Conservation (phyloP, 257 asterid genomes). For the Nicotiana sylvestris region DNA sequence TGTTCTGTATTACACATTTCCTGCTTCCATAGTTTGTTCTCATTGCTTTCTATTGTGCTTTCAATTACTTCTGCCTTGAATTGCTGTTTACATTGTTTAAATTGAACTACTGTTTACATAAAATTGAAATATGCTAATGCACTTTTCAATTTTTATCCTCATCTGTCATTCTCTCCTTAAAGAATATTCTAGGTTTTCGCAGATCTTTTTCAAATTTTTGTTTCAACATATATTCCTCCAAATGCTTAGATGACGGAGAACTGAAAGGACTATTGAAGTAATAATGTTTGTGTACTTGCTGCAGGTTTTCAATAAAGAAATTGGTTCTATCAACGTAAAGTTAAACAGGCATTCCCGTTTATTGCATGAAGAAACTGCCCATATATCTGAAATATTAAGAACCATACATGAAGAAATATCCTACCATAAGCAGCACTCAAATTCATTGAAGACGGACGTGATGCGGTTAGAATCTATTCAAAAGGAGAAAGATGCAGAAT, state of each 20-base stretch:
- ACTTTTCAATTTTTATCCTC: background rate
- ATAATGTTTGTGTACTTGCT: constrained; percentile 19
- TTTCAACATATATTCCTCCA: background rate
- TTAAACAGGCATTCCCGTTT: constrained; percentile 51
- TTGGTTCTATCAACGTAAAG: constrained; percentile 50
- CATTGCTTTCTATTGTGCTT: background rate
- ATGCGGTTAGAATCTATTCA: constrained; percentile 39
- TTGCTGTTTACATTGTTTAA: background rate
- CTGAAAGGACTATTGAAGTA: background rate
- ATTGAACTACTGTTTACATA: background rate
- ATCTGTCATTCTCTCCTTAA: background rate
- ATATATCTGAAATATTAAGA: constrained; percentile 45
- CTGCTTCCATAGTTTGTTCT: background rate
- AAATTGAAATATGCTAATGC: background rate
- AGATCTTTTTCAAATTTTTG: background rate
- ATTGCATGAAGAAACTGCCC: constrained; percentile 54
- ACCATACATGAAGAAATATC: constrained; percentile 41
- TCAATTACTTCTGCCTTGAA: background rate
- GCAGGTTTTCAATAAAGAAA: constrained; percentile 54
- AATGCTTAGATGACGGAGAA: background rate
- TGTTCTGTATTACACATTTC: background rate
- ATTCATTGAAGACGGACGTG: constrained; percentile 45
- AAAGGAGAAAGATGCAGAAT: constrained; percentile 67
- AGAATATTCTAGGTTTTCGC: background rate
- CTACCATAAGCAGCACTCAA: constrained; percentile 49